Evolutionary conservation across 1,139 yeast species (phyloP), one percentile per base, ranked within the genome.

Genomic region (Wickerhamiella infanticola): DNA sequence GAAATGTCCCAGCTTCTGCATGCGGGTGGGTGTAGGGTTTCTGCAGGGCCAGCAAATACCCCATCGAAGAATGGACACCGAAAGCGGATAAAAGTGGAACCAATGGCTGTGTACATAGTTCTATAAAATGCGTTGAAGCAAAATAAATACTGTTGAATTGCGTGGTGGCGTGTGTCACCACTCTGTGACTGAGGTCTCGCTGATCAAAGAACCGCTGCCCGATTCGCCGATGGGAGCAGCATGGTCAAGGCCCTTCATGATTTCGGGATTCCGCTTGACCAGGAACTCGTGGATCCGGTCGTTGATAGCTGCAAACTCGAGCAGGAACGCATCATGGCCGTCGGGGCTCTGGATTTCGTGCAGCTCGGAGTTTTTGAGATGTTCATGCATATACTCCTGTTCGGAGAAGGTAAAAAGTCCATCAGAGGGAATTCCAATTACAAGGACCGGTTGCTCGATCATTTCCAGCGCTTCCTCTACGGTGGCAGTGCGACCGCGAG

Each of bases 311-410:
- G 77, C 81, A 63, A 90, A 90, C 62, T 90, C 98, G 44, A 90
- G 69, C 51, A 90, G 67, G 59, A 90, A 90, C 1, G 98, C 98
- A 67, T 90, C 98, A 60, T 90, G 98, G 18, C 98, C 98, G 58
- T 90, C 98, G n/a, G 93, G 94, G 1, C 96, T 85, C 51, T 81
- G 77, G 44, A 90, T 79, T 55, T 76, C 76, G 53, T 78, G 77
- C 52, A 90, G 68, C 5, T 56, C 62, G 2, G 94, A 72, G 53
- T 81, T 71, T 4, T 93, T 93, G 48, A 90, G 74, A 59, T 78
- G 68, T 41, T 75, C 73, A 1, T 94, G 94, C 46, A 90, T 69
- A 47, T 79, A 73, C 55, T 83, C 85, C 63, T 90, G 98, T 63
- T 90, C 98, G 23, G 86, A 75, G 55, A 82, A 79, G 0, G 98